Evolutionary conservation across 2,329 filamentous ascomycete species (phyloP).

Genomic region (Falciphora oryzae): DNA sequence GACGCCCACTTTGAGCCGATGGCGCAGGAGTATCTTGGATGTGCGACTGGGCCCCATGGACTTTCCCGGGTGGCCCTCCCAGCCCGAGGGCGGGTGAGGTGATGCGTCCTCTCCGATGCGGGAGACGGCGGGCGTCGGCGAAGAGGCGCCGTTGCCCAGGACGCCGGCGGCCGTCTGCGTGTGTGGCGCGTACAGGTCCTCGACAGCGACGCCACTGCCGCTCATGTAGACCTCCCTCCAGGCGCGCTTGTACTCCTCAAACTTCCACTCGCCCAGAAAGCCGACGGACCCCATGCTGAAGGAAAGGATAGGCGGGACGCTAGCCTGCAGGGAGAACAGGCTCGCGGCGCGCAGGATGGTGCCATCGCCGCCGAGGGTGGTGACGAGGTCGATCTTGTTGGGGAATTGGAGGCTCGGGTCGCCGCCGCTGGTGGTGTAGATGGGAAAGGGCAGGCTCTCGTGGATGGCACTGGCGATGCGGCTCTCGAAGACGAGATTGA

Average conservation of each 20-base stretch:
- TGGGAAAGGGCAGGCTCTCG: conserved; percentile 62
- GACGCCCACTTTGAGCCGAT: conserved; percentile 79
- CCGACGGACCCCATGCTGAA: conserved; percentile 97
- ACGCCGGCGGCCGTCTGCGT: conserved; percentile 30
- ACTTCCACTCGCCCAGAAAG: conserved; percentile 96
- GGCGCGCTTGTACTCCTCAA: conserved; percentile 83
- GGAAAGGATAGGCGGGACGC: conserved; percentile 84
- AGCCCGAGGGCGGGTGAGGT: conserved; percentile 35
- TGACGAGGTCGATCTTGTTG: conserved; percentile 78
- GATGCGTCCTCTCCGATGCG: conserved; percentile 15
- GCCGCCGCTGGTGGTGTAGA: conserved; percentile 54
- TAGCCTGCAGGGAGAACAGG: conserved; percentile 73
- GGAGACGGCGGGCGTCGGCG: not conserved
- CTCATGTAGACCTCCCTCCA: conserved; percentile 91
- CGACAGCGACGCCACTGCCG: conserved; percentile 46
- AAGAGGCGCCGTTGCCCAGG: conserved; percentile 15
- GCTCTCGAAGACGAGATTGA: conserved; percentile 79
- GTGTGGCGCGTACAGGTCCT: conserved; percentile 34
- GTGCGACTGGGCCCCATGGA: conserved; percentile 69
- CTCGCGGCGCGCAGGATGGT: conserved; percentile 83
- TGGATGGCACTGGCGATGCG: conserved; percentile 68
- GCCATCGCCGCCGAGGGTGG: conserved; percentile 89
- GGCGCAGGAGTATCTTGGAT: conserved; percentile 78
- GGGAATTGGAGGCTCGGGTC: conserved; percentile 50
- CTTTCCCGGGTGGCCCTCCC: conserved; percentile 72